A percentile compares a stretch with the other conserved stretches of the same genome.
These are phyloP conservation scores for Metschnikowia bowlesiae DNA, from an alignment of 805 yeast genomes.

Conservation along the genomic window DNA sequence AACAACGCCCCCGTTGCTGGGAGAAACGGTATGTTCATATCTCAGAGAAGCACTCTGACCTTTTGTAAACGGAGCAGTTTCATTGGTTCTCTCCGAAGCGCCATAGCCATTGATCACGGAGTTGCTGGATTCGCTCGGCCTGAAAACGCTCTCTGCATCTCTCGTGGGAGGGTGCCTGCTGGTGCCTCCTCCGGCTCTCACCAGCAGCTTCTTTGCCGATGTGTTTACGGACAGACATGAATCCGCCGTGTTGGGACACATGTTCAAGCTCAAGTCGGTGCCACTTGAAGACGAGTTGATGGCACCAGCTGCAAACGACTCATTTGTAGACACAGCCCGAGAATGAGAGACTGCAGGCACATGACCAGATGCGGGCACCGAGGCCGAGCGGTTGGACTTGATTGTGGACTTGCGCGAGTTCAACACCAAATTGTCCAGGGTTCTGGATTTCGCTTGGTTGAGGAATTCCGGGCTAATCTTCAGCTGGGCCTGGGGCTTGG, in stretches of 20 bases:
- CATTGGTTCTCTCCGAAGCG: no score
- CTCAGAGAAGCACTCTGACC: no score
- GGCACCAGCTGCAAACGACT: not conserved
- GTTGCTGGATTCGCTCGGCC: no score
- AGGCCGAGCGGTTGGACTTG: constrained; percentile 32
- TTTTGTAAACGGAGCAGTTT: no score
- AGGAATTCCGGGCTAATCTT: not conserved
- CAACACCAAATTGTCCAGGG: constrained; percentile 14
- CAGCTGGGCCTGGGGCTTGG: not conserved
- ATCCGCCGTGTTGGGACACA: not conserved
- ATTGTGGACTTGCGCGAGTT: constrained; percentile 29
- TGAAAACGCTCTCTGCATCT: no score
- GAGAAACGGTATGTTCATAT: not conserved
- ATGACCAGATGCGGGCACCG: constrained; percentile 27
- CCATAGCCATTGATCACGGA: no score
- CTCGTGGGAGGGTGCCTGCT: no score
- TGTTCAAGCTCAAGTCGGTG: not conserved
- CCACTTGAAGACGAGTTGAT: not conserved
- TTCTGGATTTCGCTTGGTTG: not conserved
- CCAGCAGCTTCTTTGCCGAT: not conserved
- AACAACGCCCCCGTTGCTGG: not conserved
- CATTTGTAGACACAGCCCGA: constrained; percentile 15
- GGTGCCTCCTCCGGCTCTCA: not conserved
- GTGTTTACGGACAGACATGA: not conserved
- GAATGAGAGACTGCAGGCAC: not conserved